Percentiles rank a stretch among this genome's conserved stretches.
Evolutionary conservation across 2,329 filamentous ascomycete species (phyloP).

Genomic region (Fusarium subglutinans): DNA sequence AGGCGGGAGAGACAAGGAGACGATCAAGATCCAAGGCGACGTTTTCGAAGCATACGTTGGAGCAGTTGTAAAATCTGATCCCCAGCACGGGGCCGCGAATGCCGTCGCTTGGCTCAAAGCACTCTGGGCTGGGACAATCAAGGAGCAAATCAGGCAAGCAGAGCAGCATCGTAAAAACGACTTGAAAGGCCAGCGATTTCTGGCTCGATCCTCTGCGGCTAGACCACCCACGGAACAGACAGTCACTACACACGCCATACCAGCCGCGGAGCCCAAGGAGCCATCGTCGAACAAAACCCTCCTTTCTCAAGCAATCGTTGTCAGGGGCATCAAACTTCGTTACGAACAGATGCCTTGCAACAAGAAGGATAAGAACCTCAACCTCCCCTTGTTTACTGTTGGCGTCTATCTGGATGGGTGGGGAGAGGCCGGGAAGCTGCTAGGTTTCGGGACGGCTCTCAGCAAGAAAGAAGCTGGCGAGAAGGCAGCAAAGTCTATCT

Average conservation of each 20-base stretch:
- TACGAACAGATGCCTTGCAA: slow-evolving; percentile 67
- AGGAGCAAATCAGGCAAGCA: slow-evolving; percentile 60
- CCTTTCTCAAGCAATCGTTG: slow-evolving; percentile 55
- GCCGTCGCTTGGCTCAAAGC: slow-evolving; percentile 76
- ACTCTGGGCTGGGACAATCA: slow-evolving; percentile 76
- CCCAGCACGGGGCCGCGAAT: slow-evolving; percentile 66
- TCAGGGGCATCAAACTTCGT: slow-evolving; percentile 65
- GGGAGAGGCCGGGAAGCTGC: slow-evolving; percentile 68
- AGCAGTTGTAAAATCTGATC: slow-evolving; percentile 76
- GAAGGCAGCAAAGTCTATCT: slow-evolving; percentile 70
- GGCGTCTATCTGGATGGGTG: slow-evolving; percentile 74
- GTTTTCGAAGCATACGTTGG: slow-evolving; percentile 93
- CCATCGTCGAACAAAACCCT: slow-evolving; percentile 42
- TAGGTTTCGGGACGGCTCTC: slow-evolving; percentile 71
- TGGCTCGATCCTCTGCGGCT: neutral
- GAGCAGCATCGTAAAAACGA: slow-evolving; percentile 41
- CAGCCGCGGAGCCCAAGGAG: neutral
- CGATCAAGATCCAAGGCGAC: slow-evolving; percentile 81
- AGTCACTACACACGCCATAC: neutral
- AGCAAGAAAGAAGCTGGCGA: slow-evolving; percentile 76
- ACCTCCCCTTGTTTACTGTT: slow-evolving; percentile 68
- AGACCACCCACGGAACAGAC: neutral
- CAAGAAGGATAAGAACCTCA: slow-evolving; percentile 62
- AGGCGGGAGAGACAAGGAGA: slow-evolving; percentile 58
- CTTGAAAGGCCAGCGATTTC: neutral